phyloP scores from a whole-genome alignment of 23 red algal species.

The Pyropia haitanensis region DNA sequence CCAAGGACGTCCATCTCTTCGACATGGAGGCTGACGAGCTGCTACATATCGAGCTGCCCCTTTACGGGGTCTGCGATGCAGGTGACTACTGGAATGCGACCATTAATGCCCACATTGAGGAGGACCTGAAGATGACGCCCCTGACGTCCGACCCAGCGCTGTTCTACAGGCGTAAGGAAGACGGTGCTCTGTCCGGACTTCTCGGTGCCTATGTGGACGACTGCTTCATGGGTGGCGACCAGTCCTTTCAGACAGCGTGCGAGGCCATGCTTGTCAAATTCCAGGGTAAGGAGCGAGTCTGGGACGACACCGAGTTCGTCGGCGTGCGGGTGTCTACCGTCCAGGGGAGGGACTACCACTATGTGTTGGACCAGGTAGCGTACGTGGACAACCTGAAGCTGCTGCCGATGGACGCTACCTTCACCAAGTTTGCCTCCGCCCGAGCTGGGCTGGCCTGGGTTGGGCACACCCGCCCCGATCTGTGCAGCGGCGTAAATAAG shows the following conservation, averaged over 20 bases:
- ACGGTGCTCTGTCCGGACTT: background rate
- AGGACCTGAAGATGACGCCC: conserved; percentile 6
- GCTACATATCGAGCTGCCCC: no score
- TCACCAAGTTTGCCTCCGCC: background rate
- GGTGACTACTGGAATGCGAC: background rate
- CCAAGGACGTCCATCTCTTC: background rate
- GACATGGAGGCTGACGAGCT: background rate
- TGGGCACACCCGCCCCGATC: background rate
- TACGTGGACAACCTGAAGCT: conserved; percentile 1
- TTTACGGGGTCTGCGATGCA: background rate
- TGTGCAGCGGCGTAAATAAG: conserved; percentile 2
- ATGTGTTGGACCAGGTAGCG: background rate
- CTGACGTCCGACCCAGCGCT: background rate
- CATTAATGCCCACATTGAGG: background rate
- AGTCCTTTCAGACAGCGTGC: background rate
- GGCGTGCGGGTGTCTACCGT: background rate
- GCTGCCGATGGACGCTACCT: conserved; percentile 2
- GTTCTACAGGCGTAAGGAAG: background rate
- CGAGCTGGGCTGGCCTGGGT: conserved; percentile 10
- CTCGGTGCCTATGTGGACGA: conserved; percentile 11
- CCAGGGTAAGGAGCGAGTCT: conserved; percentile 3
- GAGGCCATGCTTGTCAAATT: background rate
- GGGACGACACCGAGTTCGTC: conserved; percentile 5
- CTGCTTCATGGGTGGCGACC: background rate
- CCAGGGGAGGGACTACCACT: background rate